These are phyloP conservation scores for Lactarius trivialis DNA, from an alignment of 768 basidiomycete genomes.

Conservation along the genomic window DNA sequence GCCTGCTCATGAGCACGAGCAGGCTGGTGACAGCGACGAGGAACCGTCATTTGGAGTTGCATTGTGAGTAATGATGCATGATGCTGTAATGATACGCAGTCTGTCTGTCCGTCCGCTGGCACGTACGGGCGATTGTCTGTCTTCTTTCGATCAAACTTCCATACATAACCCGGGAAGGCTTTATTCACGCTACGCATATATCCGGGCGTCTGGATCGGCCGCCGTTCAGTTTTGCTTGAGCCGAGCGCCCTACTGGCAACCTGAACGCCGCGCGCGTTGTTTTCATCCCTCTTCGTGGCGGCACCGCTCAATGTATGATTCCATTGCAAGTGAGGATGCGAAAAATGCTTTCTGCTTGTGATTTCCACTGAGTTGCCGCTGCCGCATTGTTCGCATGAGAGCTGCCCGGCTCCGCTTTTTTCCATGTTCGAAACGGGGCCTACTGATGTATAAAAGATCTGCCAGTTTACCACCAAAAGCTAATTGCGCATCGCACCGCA, in stretches of 20 bases:
- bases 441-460: background rate
- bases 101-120: constrained; percentile 3
- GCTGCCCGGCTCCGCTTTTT: background rate
- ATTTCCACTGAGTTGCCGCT: background rate
- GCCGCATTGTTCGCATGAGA: background rate
- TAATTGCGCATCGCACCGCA: background rate
- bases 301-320: background rate
- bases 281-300: background rate
- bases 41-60: constrained; percentile 19
- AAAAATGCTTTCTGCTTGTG: background rate
- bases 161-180: background rate
- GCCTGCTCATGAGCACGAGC: background rate
- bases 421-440: background rate
- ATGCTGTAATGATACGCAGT: background rate
- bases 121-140: background rate
- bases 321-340: background rate
- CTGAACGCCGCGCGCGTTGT: background rate
- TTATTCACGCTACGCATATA: background rate
- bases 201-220: background rate
- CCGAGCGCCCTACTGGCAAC: background rate
- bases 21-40: constrained; percentile 8
- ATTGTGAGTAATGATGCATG: constrained; percentile 1
- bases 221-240: background rate
- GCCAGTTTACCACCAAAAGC: background rate
- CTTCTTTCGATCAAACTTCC: background rate